Evolutionary conservation across 1,284 basidiomycete genomes (phyloP).

Genomic region (Apiotrichum akiyoshidainum): DNA sequence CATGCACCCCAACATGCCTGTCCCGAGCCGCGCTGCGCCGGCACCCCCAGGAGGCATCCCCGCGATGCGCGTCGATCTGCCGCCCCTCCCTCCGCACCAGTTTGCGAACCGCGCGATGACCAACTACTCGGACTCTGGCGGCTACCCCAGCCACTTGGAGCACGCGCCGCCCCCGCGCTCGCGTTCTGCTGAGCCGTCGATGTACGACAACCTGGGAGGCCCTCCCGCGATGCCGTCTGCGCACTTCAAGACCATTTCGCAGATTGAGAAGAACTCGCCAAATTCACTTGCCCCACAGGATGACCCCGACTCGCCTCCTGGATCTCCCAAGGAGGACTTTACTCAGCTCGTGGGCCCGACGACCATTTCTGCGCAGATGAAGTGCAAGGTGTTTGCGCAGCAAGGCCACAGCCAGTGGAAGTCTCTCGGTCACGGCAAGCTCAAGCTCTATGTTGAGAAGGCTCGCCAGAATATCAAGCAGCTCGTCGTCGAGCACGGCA

Average conservation of each 20-base stretch:
- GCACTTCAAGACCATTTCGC: conserved; percentile 9
- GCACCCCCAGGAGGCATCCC: neutral
- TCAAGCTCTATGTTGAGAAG: conserved; percentile 78
- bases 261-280: conserved; percentile 6
- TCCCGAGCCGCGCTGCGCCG: neutral
- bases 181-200: conserved; percentile 5
- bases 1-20: neutral
- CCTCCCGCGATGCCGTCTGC: conserved; percentile 15
- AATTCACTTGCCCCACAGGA: neutral
- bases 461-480: conserved; percentile 79
- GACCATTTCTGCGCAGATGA: conserved; percentile 84
- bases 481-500: conserved; percentile 84
- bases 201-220: neutral
- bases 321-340: conserved; percentile 53
- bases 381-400: conserved; percentile 96
- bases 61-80: neutral
- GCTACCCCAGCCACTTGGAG: neutral
- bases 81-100: neutral
- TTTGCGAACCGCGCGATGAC: neutral
- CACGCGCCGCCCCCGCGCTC: conserved; percentile 1
- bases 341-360: conserved; percentile 62
- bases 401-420: conserved; percentile 98
- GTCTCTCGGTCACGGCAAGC: conserved; percentile 77
- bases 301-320: conserved; percentile 10
- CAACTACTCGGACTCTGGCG: conserved; percentile 6